Base-by-base conservation (phyloP, 108 stramenopile species). In the Asterionellopsis glacialis region DNA sequence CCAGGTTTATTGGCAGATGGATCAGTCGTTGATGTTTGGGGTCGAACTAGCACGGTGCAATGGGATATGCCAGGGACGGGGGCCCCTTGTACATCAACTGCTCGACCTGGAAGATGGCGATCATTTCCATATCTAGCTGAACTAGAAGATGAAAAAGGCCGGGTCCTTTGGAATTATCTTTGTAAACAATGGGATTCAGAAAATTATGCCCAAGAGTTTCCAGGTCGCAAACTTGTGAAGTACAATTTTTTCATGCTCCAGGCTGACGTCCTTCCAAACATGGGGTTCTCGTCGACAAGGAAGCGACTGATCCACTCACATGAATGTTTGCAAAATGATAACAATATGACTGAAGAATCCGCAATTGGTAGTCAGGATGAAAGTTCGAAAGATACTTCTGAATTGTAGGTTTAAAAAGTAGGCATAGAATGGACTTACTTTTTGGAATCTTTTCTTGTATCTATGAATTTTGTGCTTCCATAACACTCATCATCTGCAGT, bases 211-310 rank as follows among this genome's bases (percentile, higher is more conserved):
- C 42, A 44, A 24, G 59, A 42, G 0, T 65, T 69, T 25, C 77
- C 63, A 16, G 83, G 80, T 24, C 68, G 75, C 38, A 64, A 83
- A 58, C 62, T 93, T 45, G 21, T 89, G 23, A 52, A 69, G 47
- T 93, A 61, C 58, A 89, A 89, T 43, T 93, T 93, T 53, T 93
- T 85, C 75, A 93, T 93, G 91, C 59, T 93, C n/a, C 87, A 93
- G 61, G 85, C 85, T 1, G 85, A 87, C 63, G 83, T 88, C 1
- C 51, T 87, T 13, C 87, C 88, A 21, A 84, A 93, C 52, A 93
- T 93, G 91, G 82, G 72, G 0, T 93, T 89, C 66, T 86, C 83
- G 12, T 72, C 84, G 13, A 93, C 88, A 9, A 56, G 86, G 44
- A 93, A 93, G 71, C 80, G 91, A 38, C 64, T 92, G 22, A 70